Percentiles rank a stretch among this genome's conserved stretches.
These are phyloP conservation scores for Fraxinus pennsylvanica DNA, from an alignment of 257 asterid species.

Conservation along the genomic window DNA sequence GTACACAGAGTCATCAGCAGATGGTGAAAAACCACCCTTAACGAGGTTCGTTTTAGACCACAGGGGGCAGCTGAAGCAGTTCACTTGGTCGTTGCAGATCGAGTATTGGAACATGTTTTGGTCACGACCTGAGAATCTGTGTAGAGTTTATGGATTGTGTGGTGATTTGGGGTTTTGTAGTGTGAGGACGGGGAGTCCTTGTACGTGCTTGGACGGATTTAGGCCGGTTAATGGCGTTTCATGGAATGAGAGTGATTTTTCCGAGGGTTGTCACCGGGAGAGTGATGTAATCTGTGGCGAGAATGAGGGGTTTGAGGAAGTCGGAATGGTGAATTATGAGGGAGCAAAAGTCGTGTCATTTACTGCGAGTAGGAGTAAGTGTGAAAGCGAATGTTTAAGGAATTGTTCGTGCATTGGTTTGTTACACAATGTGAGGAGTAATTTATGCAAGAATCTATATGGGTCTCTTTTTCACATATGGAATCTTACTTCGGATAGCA, in stretches of 20 bases:
- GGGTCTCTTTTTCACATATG: slow-evolving; percentile 58
- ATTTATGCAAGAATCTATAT: slow-evolving; percentile 57
- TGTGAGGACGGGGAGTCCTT: slow-evolving; percentile 45
- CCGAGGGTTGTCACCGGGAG: slow-evolving; percentile 58
- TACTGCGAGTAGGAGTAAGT: slow-evolving; percentile 48
- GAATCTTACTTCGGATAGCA: slow-evolving; percentile 46
- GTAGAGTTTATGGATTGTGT: slow-evolving; percentile 61
- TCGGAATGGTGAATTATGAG: slow-evolving; percentile 51
- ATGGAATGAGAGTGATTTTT: slow-evolving; percentile 69
- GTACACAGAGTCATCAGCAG: slow-evolving; percentile 61
- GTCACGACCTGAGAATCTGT: slow-evolving; percentile 74
- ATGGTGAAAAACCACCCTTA: slow-evolving; percentile 59
- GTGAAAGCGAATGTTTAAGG: slow-evolving; percentile 53
- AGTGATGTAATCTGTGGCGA: slow-evolving; percentile 39
- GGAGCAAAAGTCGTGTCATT: slow-evolving; percentile 42
- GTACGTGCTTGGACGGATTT: slow-evolving; percentile 62
- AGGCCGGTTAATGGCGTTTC: slow-evolving; percentile 45
- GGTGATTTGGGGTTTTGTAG: slow-evolving; percentile 73
- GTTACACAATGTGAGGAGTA: slow-evolving; percentile 41
- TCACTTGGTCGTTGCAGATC: slow-evolving; percentile 67
- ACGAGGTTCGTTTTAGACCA: slow-evolving; percentile 66
- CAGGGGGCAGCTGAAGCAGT: slow-evolving; percentile 68
- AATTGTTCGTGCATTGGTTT: slow-evolving; percentile 78
- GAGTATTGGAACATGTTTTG: slow-evolving; percentile 71
- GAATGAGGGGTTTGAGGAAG: slow-evolving; percentile 62